Evolutionary conservation across 805 yeast species (phyloP), one percentile per base, ranked within the genome.

Genomic region (Dipodascus albidus): DNA sequence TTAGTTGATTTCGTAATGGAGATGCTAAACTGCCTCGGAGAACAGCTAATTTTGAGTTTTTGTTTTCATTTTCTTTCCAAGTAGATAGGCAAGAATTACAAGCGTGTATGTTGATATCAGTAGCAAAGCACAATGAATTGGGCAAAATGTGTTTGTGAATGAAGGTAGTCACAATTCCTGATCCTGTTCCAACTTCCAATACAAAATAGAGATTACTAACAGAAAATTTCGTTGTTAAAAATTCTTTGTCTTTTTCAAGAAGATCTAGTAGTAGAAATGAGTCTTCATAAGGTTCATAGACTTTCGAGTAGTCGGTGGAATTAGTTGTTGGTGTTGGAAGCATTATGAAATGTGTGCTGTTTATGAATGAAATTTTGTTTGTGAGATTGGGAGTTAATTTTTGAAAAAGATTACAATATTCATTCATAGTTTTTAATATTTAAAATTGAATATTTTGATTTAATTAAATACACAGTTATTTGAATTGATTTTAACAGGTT

Each of bases 221-320:
- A 3, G 42, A 23, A 8, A 8, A 50, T 42, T 17, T 33, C 17
- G 8, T 50, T 24, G 35, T 51, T 52, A 82, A 62, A 38, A 59
- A 72, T 1, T 57, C 60, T 49, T 64, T 66, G 51, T 86, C 84
- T 44, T 71, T 65, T 62, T 93, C 98, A 49, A 93, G 72, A 15
- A 84, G 74, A 65, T 93, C 99, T 48, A 93, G 68, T 8, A 93
- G 71, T 8, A 91, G 77, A 63, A 84, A 93, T 4, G 96, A 80
- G 70, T 93, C 99, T 62, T 93, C 99, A 0, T 95, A 79, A 0
- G 99, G 98, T 63, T 93, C 99, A 65, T 93, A 93, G 2, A 91
- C 95, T 59, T 75, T 76, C n/a, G 77, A 81, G 57, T 75, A 78
- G 61, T 85, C 84, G 19, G 82, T 75, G 19, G 73, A 67, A 1